Base-by-base conservation (phyloP, 768 basidiomycete species). In the Kockovaella imperatae region DNA sequence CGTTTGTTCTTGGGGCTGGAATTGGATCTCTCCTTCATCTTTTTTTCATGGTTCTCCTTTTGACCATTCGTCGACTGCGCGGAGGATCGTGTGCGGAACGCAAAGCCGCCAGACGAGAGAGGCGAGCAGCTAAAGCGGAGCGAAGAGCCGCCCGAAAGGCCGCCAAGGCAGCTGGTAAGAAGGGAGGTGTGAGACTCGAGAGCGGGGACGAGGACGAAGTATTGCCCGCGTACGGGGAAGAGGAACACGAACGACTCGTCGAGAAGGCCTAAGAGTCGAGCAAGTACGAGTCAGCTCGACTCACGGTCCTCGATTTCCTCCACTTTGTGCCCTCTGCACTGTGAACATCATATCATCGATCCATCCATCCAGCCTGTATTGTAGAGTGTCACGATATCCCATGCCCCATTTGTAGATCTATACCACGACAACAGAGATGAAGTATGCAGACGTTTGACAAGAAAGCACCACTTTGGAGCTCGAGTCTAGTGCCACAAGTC, bases 1-100 rank as follows among this genome's bases (percentile, higher is more conserved):
- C 59, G 5, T 63, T 60, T 42, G 52, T 67, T 34, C 44, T 67
- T 15, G 64, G 64, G 11, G 59, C 59, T 5, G 61, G 64, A 21
- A 20, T 67, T 29, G 61, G 61, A 31, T 57, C 59, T 1, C 57
- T 63, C 50, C 30, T 67, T 18, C 61, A 59, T 42, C 45, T 59
- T 44, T 28, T 61, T 40, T 59, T 67, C 50, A 63, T 63, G 59
- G 24, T 63, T 38, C 40, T 47, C 36, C 51, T 61, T 5, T 45
- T 63, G 31, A 32, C 50, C 20, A 29, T 59, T 35, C 47, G 64
- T n/a, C 34, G 47, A 25, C 34, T 58, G 30, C 45, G 55, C 10
- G 7, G 18, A 17, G 53, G 52, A 11, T 13, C 25, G 21, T 34
- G 50, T 23, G 35, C 34, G 13, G 25, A 40, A 17, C 8, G 50